phyloP scores from a whole-genome alignment of 768 basidiomycete genomes.

The Rubroboletus satanas region DNA sequence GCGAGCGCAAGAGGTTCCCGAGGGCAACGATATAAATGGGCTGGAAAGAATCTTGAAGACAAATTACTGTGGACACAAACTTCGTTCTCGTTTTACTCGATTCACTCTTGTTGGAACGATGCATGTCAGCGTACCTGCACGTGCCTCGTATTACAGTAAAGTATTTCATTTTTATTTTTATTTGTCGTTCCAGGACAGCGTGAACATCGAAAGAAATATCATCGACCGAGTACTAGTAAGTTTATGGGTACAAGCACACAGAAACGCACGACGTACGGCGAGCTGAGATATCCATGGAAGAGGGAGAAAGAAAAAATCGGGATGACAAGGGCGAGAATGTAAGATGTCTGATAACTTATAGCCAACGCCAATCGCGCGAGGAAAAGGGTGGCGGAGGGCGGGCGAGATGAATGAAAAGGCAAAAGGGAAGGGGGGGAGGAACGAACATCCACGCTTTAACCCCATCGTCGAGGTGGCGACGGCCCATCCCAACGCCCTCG shows the following conservation, averaged over 20 bases:
- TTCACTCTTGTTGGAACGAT: background rate
- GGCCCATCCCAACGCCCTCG: slow-evolving; percentile 27
- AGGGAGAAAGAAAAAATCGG: background rate
- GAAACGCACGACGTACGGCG: background rate
- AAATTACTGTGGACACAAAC: background rate
- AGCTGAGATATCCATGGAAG: slow-evolving; percentile 9
- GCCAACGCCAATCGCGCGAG: background rate
- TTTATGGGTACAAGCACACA: slow-evolving; percentile 17
- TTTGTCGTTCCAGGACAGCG: background rate
- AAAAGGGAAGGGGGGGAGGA: background rate
- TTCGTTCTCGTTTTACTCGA: background rate
- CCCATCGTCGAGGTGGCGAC: slow-evolving; percentile 29
- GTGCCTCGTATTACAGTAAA: background rate
- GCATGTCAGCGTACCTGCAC: background rate
- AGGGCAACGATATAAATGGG: background rate
- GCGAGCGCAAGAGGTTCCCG: background rate
- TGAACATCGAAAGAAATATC: background rate
- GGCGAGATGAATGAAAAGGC: background rate
- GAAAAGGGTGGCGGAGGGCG: background rate
- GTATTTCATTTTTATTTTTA: background rate
- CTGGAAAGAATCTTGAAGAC: background rate
- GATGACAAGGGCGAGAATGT: background rate
- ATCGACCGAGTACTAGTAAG: slow-evolving; percentile 3
- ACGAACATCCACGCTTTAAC: background rate
- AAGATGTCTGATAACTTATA: slow-evolving; percentile 29